Percentiles rank a stretch among this genome's conserved stretches.
These are phyloP conservation scores for Yamadazyma siamensis DNA, from an alignment of 1,139 yeast species.

Conservation along the genomic window DNA sequence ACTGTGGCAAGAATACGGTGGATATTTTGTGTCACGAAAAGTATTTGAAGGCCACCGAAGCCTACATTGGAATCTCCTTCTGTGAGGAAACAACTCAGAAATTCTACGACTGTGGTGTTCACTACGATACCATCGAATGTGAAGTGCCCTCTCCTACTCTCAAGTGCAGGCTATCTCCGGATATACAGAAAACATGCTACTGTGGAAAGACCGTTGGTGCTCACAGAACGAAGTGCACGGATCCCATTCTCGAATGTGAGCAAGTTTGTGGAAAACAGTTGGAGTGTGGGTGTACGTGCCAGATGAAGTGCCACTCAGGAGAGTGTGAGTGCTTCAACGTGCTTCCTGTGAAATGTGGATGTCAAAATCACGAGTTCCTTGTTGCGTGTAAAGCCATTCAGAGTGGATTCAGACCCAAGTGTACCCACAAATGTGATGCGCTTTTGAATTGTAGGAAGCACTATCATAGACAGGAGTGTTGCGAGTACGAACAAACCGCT, in stretches of 20 bases:
- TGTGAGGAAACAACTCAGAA: constrained; percentile 54
- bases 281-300: constrained; percentile 73
- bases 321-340: constrained; percentile 61
- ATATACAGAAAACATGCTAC: constrained; percentile 58
- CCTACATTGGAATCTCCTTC: constrained; percentile 61
- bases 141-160: constrained; percentile 47
- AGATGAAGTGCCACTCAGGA: constrained; percentile 72
- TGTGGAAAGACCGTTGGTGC: constrained; percentile 57
- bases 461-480: constrained; percentile 66
- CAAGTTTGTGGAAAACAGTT: constrained; percentile 58
- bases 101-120: constrained; percentile 64
- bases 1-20: constrained; percentile 62
- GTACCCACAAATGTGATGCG: constrained; percentile 75
- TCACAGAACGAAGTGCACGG: constrained; percentile 58
- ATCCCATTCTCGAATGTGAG: constrained; percentile 74
- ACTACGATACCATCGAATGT: constrained; percentile 57
- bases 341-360: constrained; percentile 48
- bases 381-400: constrained; percentile 64
- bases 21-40: constrained; percentile 50
- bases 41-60: constrained; percentile 25
- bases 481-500: constrained; percentile 64
- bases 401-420: constrained; percentile 52
- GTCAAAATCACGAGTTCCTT: constrained; percentile 47
- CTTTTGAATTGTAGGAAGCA: constrained; percentile 80
- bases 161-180: constrained; percentile 65